Conservation (phyloP, 768 basidiomycete species). For the Suillus cothurnatus region DNA sequence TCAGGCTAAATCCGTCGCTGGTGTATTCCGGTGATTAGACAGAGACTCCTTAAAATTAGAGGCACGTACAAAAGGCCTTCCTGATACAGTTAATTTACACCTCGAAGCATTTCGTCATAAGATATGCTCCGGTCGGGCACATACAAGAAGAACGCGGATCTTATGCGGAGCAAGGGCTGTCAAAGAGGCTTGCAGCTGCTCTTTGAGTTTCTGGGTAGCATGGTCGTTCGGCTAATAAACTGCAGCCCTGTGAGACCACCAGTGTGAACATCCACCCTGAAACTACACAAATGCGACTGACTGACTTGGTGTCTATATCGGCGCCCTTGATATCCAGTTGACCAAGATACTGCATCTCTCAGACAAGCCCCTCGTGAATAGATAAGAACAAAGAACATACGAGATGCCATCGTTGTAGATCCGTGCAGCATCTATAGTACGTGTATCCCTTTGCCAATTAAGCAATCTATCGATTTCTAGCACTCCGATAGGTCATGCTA, state of each 20-base stretch:
- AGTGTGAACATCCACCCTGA: not conserved
- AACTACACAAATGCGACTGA: constrained; percentile 22
- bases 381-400: not conserved
- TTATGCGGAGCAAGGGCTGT: constrained; percentile 35
- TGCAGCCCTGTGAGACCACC: constrained; percentile 1
- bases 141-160: constrained; percentile 40
- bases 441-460: constrained; percentile 8
- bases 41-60: not conserved
- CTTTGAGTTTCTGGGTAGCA: constrained; percentile 29
- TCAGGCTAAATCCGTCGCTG: constrained; percentile 21
- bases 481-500: constrained; percentile 6
- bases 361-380: not conserved
- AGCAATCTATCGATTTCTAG: constrained; percentile 9
- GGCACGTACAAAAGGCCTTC: constrained; percentile 18
- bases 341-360: constrained; percentile 25
- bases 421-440: not conserved
- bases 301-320: constrained; percentile 43
- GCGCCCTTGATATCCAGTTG: constrained; percentile 32
- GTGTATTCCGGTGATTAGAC: not conserved
- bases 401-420: constrained; percentile 5
- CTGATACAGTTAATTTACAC: constrained; percentile 28
- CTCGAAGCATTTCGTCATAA: constrained; percentile 23
- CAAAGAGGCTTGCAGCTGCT: constrained; percentile 31
- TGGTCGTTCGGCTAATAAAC: constrained; percentile 9
- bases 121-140: constrained; percentile 21